Evolutionary conservation across 495 filamentous ascomycete genomes (phyloP).

Genomic region (Penicillium verhagenii): DNA sequence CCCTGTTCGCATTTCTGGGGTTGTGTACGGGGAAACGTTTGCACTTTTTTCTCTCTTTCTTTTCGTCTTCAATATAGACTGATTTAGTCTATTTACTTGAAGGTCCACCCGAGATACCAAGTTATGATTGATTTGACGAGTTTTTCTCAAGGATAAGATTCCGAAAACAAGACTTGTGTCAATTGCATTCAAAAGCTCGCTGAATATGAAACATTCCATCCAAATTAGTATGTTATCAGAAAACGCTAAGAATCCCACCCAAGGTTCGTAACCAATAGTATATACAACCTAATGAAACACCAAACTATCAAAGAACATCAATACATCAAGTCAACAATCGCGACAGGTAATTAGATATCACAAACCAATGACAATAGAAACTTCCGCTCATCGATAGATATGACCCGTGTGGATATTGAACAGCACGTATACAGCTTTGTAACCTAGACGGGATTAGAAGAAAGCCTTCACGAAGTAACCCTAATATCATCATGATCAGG

Average conservation of each 20-base stretch:
- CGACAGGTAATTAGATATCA: background rate
- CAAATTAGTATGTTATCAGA: too few relatives aligned
- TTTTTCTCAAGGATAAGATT: background rate
- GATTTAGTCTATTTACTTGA: constrained; percentile 8
- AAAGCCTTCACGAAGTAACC: constrained; percentile 6
- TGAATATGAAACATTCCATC: background rate
- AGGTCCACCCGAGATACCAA: constrained; percentile 14
- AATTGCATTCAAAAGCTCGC: background rate
- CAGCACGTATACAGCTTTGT: background rate
- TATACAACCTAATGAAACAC: background rate
- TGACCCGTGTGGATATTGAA: background rate
- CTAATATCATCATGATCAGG: constrained; percentile 40
- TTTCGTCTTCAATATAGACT: constrained; percentile 2
- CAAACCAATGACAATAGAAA: background rate
- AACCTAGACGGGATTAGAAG: background rate
- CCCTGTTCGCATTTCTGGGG: background rate
- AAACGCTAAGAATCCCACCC: too few relatives aligned
- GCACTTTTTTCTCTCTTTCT: background rate
- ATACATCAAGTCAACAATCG: background rate
- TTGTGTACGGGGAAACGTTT: background rate
- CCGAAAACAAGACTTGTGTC: background rate
- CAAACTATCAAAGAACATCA: background rate
- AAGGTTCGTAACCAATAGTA: background rate
- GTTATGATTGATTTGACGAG: constrained; percentile 13
- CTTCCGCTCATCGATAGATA: background rate